A percentile compares a stretch with the other conserved stretches of the same genome.
Conservation (phyloP, 495 filamentous ascomycete genomes). For the Podospora bellae-mahoneyi region DNA sequence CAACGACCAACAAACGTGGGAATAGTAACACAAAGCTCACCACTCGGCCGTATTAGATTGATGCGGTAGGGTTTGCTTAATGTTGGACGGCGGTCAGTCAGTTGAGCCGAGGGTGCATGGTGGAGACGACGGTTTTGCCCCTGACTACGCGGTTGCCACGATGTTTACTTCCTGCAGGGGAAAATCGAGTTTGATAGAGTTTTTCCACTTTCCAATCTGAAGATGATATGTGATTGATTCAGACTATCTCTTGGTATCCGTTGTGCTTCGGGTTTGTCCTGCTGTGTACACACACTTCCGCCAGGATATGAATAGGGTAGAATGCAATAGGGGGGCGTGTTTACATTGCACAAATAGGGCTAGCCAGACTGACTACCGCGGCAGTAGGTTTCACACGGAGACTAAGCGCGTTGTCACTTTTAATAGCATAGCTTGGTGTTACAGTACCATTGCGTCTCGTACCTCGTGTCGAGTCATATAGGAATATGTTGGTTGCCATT, state of each 20-base stretch:
- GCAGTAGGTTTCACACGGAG: not conserved
- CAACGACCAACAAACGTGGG: not conserved
- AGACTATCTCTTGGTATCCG: not conserved
- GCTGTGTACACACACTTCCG: not conserved
- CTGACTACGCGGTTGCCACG: not conserved
- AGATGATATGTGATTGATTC: not conserved
- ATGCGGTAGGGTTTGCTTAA: not conserved
- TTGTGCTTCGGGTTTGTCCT: not conserved
- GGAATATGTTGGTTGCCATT: not conserved
- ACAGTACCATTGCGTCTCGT: not conserved
- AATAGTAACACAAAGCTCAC: not conserved
- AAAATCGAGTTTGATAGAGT: not conserved
- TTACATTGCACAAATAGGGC: not conserved
- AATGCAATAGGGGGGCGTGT: not conserved
- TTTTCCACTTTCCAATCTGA: not conserved
- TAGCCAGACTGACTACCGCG: not conserved
- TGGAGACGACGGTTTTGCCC: not conserved
- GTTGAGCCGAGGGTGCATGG: not conserved
- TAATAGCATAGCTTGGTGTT: not conserved
- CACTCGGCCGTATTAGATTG: not conserved
- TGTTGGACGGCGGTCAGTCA: not conserved
- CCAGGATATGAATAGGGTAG: not conserved
- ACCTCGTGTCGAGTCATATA: not conserved
- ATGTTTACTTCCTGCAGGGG: not conserved
- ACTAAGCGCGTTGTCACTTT: not conserved